These are phyloP conservation scores for Boletus barrowsii DNA, from an alignment of 768 basidiomycete species.

Conservation along the genomic window DNA sequence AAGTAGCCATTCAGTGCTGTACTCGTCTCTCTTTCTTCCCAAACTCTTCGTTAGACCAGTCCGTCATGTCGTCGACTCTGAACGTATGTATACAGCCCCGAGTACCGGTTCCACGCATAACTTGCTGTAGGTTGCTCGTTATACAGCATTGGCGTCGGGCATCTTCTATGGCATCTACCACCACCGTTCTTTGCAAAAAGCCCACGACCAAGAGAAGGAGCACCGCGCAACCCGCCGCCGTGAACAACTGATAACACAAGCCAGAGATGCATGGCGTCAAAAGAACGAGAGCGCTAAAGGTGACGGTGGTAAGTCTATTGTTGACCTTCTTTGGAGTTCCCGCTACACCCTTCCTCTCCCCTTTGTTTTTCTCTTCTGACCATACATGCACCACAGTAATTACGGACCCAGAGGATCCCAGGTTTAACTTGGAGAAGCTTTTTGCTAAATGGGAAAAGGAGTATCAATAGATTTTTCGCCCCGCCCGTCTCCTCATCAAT, in stretches of 20 bases:
- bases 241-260: slow-evolving; percentile 76
- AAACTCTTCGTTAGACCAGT: slow-evolving; percentile 9
- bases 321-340: neutral
- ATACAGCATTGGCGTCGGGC: slow-evolving; percentile 84
- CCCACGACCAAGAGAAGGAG: slow-evolving; percentile 73
- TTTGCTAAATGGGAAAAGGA: slow-evolving; percentile 72
- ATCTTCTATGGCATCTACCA: slow-evolving; percentile 91
- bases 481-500: slow-evolving; percentile 18
- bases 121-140: slow-evolving; percentile 77
- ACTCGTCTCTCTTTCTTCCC: slow-evolving; percentile 10
- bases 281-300: slow-evolving; percentile 57
- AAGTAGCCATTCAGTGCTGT: slow-evolving; percentile 14
- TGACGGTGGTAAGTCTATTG: slow-evolving; percentile 49
- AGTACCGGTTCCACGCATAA: neutral
- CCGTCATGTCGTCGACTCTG: slow-evolving; percentile 68
- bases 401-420: slow-evolving; percentile 92
- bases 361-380: slow-evolving; percentile 8
- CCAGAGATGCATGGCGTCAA: slow-evolving; percentile 87
- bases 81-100: slow-evolving; percentile 50
- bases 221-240: slow-evolving; percentile 70
- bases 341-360: neutral
- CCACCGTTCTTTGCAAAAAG: slow-evolving; percentile 82
- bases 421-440: slow-evolving; percentile 94
- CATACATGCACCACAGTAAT: slow-evolving; percentile 54
- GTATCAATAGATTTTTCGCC: slow-evolving; percentile 44